Evolutionary conservation across 441 rosid genomes (phyloP).

Genomic region (Eutrema salsugineum): DNA sequence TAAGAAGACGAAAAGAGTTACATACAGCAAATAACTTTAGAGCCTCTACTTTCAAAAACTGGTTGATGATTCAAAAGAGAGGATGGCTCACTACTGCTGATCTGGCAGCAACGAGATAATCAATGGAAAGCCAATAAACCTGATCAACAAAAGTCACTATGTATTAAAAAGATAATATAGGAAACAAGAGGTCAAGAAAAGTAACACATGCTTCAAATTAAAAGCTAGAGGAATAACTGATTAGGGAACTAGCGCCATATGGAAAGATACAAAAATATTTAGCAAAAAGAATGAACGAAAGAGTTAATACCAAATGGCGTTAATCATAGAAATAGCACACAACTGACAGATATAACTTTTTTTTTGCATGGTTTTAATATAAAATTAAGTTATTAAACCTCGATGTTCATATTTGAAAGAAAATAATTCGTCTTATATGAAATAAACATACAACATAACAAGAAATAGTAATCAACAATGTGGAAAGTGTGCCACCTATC

Average conservation of each 20-base stretch:
- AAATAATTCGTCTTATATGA: not conserved
- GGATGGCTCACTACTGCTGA: constrained; percentile 77
- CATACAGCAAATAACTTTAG: constrained; percentile 1
- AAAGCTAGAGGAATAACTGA: not conserved
- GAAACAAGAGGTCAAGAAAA: not conserved
- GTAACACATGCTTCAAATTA: not conserved
- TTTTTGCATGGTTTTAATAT: not conserved
- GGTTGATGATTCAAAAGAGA: not conserved
- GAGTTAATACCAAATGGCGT: not conserved
- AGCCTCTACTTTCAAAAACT: constrained; percentile 2
- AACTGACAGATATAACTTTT: not conserved
- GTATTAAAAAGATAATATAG: not conserved
- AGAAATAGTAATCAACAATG: not conserved
- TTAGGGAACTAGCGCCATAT: constrained; percentile 2
- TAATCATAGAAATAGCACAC: constrained; percentile 3
- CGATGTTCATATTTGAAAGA: constrained; percentile 2
- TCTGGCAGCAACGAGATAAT: constrained; percentile 83
- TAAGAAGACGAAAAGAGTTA: constrained; percentile 30
- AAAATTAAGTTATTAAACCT: not conserved
- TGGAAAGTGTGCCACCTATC: not conserved
- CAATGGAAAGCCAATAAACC: constrained; percentile 94
- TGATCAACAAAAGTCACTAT: constrained; percentile 34
- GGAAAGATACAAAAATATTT: constrained; percentile 5
- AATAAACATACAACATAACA: not conserved
- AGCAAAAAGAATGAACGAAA: not conserved